Evolutionary conservation across 768 basidiomycete genomes (phyloP).

Genomic region (Boletus barrowsii): DNA sequence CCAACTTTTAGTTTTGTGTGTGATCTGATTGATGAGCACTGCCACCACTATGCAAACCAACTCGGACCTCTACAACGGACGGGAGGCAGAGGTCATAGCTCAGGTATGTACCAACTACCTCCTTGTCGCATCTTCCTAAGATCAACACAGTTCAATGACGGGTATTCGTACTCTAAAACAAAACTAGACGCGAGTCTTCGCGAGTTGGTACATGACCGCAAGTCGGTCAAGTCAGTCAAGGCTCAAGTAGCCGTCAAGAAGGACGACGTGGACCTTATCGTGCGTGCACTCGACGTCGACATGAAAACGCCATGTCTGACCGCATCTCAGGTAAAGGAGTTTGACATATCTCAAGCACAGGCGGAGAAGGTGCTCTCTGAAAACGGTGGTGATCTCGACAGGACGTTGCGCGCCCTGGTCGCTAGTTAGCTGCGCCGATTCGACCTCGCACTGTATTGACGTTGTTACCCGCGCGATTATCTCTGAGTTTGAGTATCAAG

Average conservation of each 20-base stretch:
- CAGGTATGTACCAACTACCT: slow-evolving; percentile 15
- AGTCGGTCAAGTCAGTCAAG: slow-evolving; percentile 51
- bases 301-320: slow-evolving; percentile 1
- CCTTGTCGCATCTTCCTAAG: slow-evolving; percentile 30
- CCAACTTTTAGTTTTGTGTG: neutral
- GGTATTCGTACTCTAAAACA: slow-evolving; percentile 43
- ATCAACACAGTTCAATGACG: slow-evolving; percentile 46
- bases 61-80: slow-evolving; percentile 25
- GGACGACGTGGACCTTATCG: slow-evolving; percentile 29
- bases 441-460: slow-evolving; percentile 1
- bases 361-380: slow-evolving; percentile 32
- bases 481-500: too few relatives aligned
- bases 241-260: slow-evolving; percentile 20
- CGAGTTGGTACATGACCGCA: slow-evolving; percentile 47
- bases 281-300: slow-evolving; percentile 11
- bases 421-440: slow-evolving; percentile 13
- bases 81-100: slow-evolving; percentile 30
- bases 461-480: too few relatives aligned
- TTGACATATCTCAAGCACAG: slow-evolving; percentile 26
- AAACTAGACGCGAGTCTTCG: slow-evolving; percentile 40
- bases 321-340: slow-evolving; percentile 25
- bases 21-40: slow-evolving; percentile 13
- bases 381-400: slow-evolving; percentile 29
- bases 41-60: slow-evolving; percentile 24
- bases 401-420: slow-evolving; percentile 26